Base-by-base conservation (phyloP, 257 asterid species). In the Cordia subcordata region DNA sequence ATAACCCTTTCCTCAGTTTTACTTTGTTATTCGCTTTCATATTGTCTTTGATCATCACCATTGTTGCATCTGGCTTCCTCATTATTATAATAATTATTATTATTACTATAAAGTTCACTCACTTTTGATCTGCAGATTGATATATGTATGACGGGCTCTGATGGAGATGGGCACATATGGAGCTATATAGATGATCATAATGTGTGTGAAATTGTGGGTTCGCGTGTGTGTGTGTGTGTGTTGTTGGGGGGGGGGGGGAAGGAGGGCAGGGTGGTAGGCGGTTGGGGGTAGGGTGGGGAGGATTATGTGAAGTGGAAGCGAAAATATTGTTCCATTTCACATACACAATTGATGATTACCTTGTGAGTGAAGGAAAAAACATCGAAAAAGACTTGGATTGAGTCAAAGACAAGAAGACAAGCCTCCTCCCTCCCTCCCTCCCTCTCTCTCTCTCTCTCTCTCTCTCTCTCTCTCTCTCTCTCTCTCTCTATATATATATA, bases 291-390 rank as follows among this genome's bases (percentile, higher is more conserved):
- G 35, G 6, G 35, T 1, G 35, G 6, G 35, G 35, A 6, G 6
- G 87, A 84, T 89, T 77, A 82, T 89, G 95, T 89, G 95, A 89
- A 89, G 94, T 83, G 94, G 89, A 89, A 89, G 96, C 94, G n/a
- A 86, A 88, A 79, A 76, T 73, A 65, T n/a, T 76, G 85, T 76
- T 73, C 74, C 72, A 77, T 76, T 70, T 68, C 35, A 27, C 66
- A 77, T 68, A 77, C 76, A 73, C 77, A 74, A 61, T 80, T 76
- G 84, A 86, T 88, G 79, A 82, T 80, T 77, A 82, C 75, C 95
- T 87, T 90, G 95, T 78, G 98, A 85, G 94, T 90, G 98, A 90
- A 90, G 98, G 83, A 81, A 86, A 79, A 76, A 68, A 64, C 75
- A 73, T 72, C 74, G 67, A 68, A 59, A 67, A 50, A 70, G 62